These are phyloP conservation scores for Candida sp. DNA, from an alignment of 1,139 yeast species.

Conservation along the genomic window DNA sequence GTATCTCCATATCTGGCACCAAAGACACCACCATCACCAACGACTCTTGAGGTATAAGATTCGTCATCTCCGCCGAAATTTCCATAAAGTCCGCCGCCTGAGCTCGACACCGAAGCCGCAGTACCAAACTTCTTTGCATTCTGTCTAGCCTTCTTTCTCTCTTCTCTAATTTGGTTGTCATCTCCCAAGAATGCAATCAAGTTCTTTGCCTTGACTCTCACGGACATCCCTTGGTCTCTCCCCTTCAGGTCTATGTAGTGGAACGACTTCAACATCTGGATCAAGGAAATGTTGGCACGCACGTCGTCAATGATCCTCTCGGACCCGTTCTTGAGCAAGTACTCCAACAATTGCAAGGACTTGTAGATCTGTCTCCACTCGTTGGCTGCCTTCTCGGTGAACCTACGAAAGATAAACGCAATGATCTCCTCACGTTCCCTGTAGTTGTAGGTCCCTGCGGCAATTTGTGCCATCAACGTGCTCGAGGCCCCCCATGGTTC, in stretches of 20 bases:
- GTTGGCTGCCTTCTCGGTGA: conserved; percentile 92
- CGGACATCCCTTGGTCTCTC: conserved; percentile 96
- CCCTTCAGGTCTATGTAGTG: conserved; percentile 96
- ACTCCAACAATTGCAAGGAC: conserved; percentile 89
- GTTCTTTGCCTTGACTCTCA: conserved; percentile 87
- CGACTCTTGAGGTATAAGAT: conserved; percentile 59
- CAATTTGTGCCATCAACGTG: conserved; percentile 91
- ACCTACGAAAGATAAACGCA: conserved; percentile 75
- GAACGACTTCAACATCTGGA: conserved; percentile 90
- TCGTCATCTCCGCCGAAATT: conserved; percentile 34
- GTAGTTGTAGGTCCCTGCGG: conserved; percentile 92
- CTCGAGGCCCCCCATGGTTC: conserved; percentile 99
- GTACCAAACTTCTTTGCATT: conserved; percentile 84
- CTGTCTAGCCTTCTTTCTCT: conserved; percentile 87
- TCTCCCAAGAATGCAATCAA: conserved; percentile 74
- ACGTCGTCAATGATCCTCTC: conserved; percentile 97
- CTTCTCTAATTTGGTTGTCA: conserved; percentile 76
- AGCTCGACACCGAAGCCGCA: conserved; percentile 41
- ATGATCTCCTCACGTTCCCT: conserved; percentile 79
- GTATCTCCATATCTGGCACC: conserved; percentile 69
- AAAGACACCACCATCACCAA: conserved; percentile 83
- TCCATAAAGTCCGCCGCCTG: too few relatives aligned
- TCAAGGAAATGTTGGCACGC: conserved; percentile 78
- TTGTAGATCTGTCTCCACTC: conserved; percentile 99
- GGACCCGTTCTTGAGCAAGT: conserved; percentile 88